A percentile compares a stretch with the other conserved stretches of the same genome.
Conservation (phyloP, 768 basidiomycete species). For the Dioszegia hungarica region DNA sequence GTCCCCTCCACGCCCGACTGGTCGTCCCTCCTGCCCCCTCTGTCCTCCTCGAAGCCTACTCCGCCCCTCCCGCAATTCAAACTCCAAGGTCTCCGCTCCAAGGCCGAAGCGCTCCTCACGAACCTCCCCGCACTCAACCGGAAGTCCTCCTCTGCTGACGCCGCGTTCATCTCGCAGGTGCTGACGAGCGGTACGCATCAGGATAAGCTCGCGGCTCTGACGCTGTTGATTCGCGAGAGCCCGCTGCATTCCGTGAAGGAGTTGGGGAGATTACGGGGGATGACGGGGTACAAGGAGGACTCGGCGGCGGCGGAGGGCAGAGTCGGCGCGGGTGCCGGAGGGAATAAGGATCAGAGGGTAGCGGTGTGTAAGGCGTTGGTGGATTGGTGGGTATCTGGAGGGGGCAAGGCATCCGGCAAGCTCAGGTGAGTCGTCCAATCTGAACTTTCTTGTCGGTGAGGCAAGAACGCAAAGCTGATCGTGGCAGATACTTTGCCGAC, state of each 20-base stretch:
- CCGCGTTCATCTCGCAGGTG: constrained; percentile 75
- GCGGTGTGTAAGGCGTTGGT: constrained; percentile 85
- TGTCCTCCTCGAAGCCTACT: constrained; percentile 19
- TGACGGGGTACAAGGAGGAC: constrained; percentile 77
- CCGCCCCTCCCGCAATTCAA: constrained; percentile 26
- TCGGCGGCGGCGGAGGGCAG: constrained; percentile 14
- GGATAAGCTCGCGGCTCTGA: constrained; percentile 84
- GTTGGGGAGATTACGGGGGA: constrained; percentile 65
- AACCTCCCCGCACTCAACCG: constrained; percentile 27
- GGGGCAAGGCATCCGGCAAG: constrained; percentile 81
- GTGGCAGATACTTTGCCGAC: constrained; percentile 79
- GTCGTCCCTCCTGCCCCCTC: constrained; percentile 25
- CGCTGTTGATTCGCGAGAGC: constrained; percentile 78
- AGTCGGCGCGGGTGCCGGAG: constrained; percentile 34
- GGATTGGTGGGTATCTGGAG: constrained; percentile 91
- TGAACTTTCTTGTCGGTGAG: not conserved
- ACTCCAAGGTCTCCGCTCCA: constrained; percentile 35
- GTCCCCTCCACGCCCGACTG: constrained; percentile 27
- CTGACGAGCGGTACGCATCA: constrained; percentile 83
- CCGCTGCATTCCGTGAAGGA: constrained; percentile 81
- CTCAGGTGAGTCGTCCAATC: constrained; percentile 60
- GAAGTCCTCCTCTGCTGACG: constrained; percentile 60
- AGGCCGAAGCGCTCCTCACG: constrained; percentile 25
- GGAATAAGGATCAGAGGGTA: constrained; percentile 74
- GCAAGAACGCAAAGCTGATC: not conserved